These are phyloP conservation scores for Kentomonas sorsogonicus DNA, from an alignment of 208 protist species.

Conservation along the genomic window DNA sequence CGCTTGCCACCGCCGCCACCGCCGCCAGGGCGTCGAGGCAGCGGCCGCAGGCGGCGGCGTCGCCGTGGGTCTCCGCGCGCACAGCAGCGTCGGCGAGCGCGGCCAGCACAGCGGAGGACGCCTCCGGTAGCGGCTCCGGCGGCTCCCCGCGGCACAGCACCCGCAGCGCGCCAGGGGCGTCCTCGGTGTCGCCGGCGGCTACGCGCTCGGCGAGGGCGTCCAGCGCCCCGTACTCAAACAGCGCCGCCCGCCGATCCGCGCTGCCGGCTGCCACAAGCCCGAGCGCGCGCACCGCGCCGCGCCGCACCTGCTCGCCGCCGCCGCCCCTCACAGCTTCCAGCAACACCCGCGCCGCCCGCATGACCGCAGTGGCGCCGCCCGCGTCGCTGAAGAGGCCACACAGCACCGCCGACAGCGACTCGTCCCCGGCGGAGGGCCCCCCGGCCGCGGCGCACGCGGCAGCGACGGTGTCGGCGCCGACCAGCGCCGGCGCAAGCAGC, in stretches of 20 bases:
- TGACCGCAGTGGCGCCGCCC: no score
- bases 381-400: slow-evolving; percentile 13
- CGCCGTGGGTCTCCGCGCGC: no score
- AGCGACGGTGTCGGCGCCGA: not conserved
- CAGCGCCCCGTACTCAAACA: no score
- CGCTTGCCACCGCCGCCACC: slow-evolving; percentile 11
- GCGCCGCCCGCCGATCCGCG: no score
- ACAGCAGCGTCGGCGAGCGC: not conserved
- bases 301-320: not conserved
- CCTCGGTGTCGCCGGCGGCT: no score
- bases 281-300: no score
- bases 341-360: not conserved
- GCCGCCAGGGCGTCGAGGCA: slow-evolving; percentile 17
- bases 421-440: slow-evolving; percentile 10
- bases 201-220: no score
- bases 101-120: not conserved
- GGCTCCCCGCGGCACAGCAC: slow-evolving; percentile 9
- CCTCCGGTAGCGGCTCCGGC: not conserved
- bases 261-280: no score
- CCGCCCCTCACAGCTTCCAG: not conserved
- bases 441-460: slow-evolving; percentile 9
- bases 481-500: slow-evolving; percentile 9
- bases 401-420: slow-evolving; percentile 12
- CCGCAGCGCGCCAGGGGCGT: not conserved
- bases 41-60: no score